A percentile compares a stretch with the other conserved stretches of the same genome.
phyloP scores from a whole-genome alignment of 495 filamentous ascomycete species.

The Lasiosphaeria ovina region DNA sequence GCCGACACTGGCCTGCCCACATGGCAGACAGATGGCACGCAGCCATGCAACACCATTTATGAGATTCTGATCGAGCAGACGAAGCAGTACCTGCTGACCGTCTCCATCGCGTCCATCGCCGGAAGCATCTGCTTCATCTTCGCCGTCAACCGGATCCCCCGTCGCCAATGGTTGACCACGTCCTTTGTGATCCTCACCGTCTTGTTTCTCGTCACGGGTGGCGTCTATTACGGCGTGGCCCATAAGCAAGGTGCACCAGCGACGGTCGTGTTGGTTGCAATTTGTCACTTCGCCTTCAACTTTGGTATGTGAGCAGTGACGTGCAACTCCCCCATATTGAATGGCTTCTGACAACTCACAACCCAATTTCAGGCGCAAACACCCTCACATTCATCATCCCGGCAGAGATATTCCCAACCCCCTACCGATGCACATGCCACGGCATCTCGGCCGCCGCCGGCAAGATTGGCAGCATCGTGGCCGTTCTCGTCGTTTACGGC shows the following conservation, averaged over 20 bases:
- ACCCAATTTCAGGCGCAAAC: conserved; percentile 60
- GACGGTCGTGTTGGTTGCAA: conserved; percentile 64
- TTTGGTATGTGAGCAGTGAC: conserved; percentile 44
- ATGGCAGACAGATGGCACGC: conserved; percentile 37
- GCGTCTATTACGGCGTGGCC: conserved; percentile 58
- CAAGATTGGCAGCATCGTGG: conserved; percentile 76
- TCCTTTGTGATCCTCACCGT: conserved; percentile 69
- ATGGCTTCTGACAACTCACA: background rate
- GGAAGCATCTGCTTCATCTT: conserved; percentile 43
- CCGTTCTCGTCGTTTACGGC: conserved; percentile 51
- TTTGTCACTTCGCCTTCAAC: conserved; percentile 86
- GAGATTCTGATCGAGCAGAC: conserved; percentile 62
- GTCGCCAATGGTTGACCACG: conserved; percentile 41
- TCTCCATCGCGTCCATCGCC: conserved; percentile 62
- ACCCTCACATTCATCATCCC: conserved; percentile 90
- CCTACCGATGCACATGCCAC: conserved; percentile 80
- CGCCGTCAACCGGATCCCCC: conserved; percentile 64
- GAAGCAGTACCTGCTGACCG: conserved; percentile 65
- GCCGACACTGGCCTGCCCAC: conserved; percentile 19
- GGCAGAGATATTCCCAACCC: conserved; percentile 85
- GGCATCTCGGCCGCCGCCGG: conserved; percentile 83
- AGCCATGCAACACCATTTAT: conserved; percentile 56
- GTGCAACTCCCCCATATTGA: background rate
- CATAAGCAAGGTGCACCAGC: conserved; percentile 36
- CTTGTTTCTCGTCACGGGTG: conserved; percentile 75